Evolutionary conservation across 257 asterid genomes (phyloP).

Genomic region (Solanum sitiens): DNA sequence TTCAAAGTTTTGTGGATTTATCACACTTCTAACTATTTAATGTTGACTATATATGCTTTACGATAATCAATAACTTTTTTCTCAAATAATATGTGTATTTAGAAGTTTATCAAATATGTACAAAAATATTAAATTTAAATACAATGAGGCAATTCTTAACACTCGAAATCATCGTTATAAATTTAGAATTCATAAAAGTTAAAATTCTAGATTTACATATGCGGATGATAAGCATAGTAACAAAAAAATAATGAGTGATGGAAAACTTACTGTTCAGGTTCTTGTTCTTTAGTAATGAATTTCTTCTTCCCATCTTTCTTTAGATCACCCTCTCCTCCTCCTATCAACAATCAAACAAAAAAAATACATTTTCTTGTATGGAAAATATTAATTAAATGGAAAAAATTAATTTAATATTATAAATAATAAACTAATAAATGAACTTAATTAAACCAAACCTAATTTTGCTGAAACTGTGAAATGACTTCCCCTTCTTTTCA

Average conservation of each 20-base stretch:
- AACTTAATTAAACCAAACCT: constrained; percentile 21
- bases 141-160: neutral
- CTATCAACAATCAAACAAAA: constrained; percentile 7
- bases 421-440: neutral
- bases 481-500: constrained; percentile 17
- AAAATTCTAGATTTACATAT: no score
- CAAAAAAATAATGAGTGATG: neutral
- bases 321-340: constrained; percentile 64
- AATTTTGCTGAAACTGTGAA: constrained; percentile 54
- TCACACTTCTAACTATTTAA: neutral
- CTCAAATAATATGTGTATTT: neutral
- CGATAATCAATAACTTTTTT: neutral
- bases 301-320: constrained; percentile 69
- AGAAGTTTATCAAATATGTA: neutral
- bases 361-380: neutral
- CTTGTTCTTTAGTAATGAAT: constrained; percentile 87
- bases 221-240: neutral
- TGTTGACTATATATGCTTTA: neutral
- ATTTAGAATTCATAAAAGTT: no score
- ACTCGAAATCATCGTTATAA: no score
- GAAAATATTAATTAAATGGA: neutral
- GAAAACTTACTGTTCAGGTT: constrained; percentile 69
- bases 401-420: neutral
- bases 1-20: neutral
- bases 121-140: neutral